Percentiles rank a stretch among this genome's conserved stretches.
Evolutionary conservation across 768 basidiomycete genomes (phyloP).

Genomic region (Cubamyces sp.): DNA sequence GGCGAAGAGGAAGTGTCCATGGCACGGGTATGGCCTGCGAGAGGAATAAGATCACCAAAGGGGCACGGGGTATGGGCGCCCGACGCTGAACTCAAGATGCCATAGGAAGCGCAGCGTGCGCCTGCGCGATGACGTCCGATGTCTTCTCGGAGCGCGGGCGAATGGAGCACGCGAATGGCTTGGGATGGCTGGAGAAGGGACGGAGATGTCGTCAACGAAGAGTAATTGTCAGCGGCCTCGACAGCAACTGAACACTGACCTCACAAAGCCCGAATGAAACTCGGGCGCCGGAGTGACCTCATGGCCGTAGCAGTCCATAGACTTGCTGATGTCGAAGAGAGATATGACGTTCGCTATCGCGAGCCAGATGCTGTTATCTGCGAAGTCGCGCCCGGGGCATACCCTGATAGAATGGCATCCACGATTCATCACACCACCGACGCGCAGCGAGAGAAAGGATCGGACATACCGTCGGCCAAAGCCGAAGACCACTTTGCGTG

Average conservation of each 20-base stretch:
- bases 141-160: slow-evolving; percentile 41
- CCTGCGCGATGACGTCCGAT: slow-evolving; percentile 25
- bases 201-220: slow-evolving; percentile 23
- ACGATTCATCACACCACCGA: not conserved
- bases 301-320: slow-evolving; percentile 46
- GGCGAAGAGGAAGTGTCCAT: too few species aligned
- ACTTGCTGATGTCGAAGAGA: slow-evolving; percentile 48
- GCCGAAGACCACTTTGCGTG: slow-evolving; percentile 55
- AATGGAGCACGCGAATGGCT: slow-evolving; percentile 52
- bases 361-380: slow-evolving; percentile 51
- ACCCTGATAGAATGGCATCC: slow-evolving; percentile 39
- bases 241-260: slow-evolving; percentile 36
- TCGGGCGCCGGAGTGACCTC: slow-evolving; percentile 43
- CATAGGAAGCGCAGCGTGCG: slow-evolving; percentile 10
- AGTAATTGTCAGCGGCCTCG: not conserved
- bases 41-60: too few species aligned
- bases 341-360: slow-evolving; percentile 49
- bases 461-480: slow-evolving; percentile 50
- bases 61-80: not conserved
- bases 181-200: slow-evolving; percentile 53
- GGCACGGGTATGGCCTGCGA: not conserved
- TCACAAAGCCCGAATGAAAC: slow-evolving; percentile 49
- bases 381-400: slow-evolving; percentile 61
- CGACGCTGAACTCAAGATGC: not conserved
- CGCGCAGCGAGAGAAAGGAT: not conserved